Evolutionary conservation across 2,329 filamentous ascomycete genomes (phyloP).

Genomic region (Coniella vitis): DNA sequence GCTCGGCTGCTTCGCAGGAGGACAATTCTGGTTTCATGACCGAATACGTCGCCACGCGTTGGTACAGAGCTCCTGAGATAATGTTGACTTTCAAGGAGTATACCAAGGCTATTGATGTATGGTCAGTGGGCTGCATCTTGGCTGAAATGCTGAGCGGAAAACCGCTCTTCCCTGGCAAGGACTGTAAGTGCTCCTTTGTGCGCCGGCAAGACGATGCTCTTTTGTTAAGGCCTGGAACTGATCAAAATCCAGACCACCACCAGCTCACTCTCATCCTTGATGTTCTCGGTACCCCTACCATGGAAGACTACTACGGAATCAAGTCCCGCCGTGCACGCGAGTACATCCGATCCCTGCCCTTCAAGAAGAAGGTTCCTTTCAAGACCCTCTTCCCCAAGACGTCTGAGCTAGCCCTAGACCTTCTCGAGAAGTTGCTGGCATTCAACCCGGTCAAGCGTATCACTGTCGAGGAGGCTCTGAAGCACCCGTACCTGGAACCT

Average conservation of each 20-base stretch:
- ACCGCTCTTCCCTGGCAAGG: slow-evolving; percentile 95
- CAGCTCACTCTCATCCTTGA: slow-evolving; percentile 96
- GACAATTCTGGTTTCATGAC: slow-evolving; percentile 99
- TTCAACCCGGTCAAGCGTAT: slow-evolving; percentile 99
- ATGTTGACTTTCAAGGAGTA: slow-evolving; percentile 99
- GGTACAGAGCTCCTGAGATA: slow-evolving; percentile 98
- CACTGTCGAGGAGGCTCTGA: slow-evolving; percentile 92
- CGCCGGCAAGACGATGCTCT: not conserved
- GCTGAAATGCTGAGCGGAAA: slow-evolving; percentile 99
- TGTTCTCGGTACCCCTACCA: slow-evolving; percentile 93
- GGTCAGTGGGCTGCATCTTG: slow-evolving; percentile 96
- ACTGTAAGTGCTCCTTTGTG: slow-evolving; percentile 58
- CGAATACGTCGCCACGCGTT: slow-evolving; percentile 98
- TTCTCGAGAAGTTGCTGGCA: slow-evolving; percentile 89
- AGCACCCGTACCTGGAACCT: slow-evolving; percentile 95
- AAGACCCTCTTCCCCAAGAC: slow-evolving; percentile 97
- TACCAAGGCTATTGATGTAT: slow-evolving; percentile 98
- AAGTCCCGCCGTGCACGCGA: slow-evolving; percentile 95
- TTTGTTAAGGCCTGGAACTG: not conserved
- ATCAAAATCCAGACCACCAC: slow-evolving; percentile 68
- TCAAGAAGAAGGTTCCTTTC: slow-evolving; percentile 99
- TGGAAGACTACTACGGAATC: slow-evolving; percentile 99
- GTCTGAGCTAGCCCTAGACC: slow-evolving; percentile 90
- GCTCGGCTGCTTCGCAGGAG: slow-evolving; percentile 92
- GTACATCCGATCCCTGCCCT: slow-evolving; percentile 95